Base-by-base conservation (phyloP, 768 basidiomycete genomes). In the Calocybe gangraenosa region DNA sequence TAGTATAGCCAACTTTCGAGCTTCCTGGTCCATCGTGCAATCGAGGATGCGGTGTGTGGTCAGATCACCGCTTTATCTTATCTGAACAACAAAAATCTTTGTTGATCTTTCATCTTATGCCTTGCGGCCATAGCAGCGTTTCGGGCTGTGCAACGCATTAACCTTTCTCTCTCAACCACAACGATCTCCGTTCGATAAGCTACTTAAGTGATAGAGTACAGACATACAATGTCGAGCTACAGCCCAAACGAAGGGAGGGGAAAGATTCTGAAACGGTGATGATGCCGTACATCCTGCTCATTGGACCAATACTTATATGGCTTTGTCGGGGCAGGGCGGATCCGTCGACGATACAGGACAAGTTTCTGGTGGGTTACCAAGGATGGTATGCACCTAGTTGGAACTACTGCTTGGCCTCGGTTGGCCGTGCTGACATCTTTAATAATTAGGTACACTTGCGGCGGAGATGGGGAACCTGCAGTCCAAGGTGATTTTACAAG, bases 331-430 rank as follows among this genome's bases (percentile, higher is more conserved):
- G n/a, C 46, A 73, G 85, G 51, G 82, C 84, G 8, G 74, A 86
- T 58, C 79, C 89, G 19, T 74, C 74, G 4, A 88, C 87, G 8
- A 88, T 92, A 37, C 85, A 88, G 46, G 78, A 88, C 66, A 92
- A 92, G 58, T 80, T 90, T 54, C 64, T 92, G 22, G 85, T 91
- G 0, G 89, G 89, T 28, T 92, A 92, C 61, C 90, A 92, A 65
- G 90, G 88, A 60, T 92, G 89, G 89, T 87, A 42, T 46, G 78
- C 53, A 23, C 34, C 21, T 8, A 22, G 11, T 38, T 42, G n/a
- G 10, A 25, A 7, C 34, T 6, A 22, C 19, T 19, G 11, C 30
- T 3, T 20, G 28, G 13, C 10, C 23, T 9, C 35, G 22, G n/a
- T 44, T 13, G 11, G 20, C 9, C 9, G 33, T 17, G 19, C 33